Conservation (phyloP, 768 basidiomycete genomes). For the Rhodotorula toruloides region DNA sequence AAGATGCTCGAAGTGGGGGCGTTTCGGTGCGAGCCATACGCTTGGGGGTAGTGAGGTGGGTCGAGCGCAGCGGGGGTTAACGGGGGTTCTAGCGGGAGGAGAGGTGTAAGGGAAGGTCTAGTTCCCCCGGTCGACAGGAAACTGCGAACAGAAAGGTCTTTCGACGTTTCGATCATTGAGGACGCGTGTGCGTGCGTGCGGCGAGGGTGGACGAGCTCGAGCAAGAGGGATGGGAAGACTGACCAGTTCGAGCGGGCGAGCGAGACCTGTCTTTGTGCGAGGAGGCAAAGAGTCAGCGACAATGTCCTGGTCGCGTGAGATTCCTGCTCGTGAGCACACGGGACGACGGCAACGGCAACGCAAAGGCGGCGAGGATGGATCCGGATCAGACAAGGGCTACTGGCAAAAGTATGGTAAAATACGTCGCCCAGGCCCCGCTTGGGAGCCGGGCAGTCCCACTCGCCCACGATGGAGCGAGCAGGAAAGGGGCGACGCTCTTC, state of each 20-base stretch:
- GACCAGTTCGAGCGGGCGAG: background rate
- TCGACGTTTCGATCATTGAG: background rate
- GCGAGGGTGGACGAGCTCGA: background rate
- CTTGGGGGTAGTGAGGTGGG: too few relatives aligned
- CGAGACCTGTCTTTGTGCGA: background rate
- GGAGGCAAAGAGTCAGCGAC: background rate
- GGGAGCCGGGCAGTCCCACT: conserved; percentile 5
- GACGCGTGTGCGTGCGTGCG: background rate
- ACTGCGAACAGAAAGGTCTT: conserved; percentile 11
- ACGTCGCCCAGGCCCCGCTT: conserved; percentile 1
- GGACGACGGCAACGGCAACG: background rate
- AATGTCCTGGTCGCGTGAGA: background rate
- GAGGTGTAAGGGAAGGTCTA: too few relatives aligned
- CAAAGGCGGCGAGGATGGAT: background rate
- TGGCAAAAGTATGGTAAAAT: conserved; percentile 27
- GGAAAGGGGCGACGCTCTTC: conserved; percentile 28
- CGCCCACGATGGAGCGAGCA: conserved; percentile 15
- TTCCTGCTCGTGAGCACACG: background rate
- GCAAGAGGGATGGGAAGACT: background rate
- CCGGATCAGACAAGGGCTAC: conserved; percentile 38
- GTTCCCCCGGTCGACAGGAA: conserved; percentile 6
- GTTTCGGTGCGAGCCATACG: too few relatives aligned
- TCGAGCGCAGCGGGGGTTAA: too few relatives aligned
- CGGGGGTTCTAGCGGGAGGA: too few relatives aligned
- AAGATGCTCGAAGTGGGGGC: too few relatives aligned